Evolutionary conservation across 768 basidiomycete species (phyloP).

Genomic region (Leccinum longicurvipes): DNA sequence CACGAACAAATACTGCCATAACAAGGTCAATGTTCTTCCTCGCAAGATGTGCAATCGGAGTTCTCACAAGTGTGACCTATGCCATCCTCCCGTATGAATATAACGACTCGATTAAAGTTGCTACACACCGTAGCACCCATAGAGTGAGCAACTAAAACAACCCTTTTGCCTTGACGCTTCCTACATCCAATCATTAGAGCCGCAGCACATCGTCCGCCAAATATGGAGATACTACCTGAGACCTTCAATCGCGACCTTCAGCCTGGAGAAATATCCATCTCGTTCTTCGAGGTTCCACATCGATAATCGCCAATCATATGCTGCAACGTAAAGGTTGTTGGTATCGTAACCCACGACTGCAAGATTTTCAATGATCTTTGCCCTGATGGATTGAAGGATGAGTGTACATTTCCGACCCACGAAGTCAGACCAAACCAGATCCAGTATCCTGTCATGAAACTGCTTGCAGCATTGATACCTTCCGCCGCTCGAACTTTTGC

Average conservation of each 20-base stretch:
- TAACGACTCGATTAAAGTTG: background rate
- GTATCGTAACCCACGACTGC: conserved; percentile 92
- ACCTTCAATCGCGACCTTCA: conserved; percentile 79
- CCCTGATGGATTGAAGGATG: conserved; percentile 41
- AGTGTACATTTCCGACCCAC: background rate
- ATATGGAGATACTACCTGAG: conserved; percentile 50
- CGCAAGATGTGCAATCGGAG: background rate
- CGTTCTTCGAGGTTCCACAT: conserved; percentile 90
- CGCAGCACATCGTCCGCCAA: background rate
- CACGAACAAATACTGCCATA: conserved; percentile 78
- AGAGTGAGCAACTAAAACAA: conserved; percentile 81
- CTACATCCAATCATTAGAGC: conserved; percentile 32
- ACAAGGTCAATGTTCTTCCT: conserved; percentile 4
- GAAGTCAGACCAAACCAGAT: conserved; percentile 60
- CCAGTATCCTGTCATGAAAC: conserved; percentile 91
- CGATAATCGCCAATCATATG: conserved; percentile 90
- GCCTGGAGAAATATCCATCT: conserved; percentile 82
- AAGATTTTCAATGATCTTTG: conserved; percentile 91
- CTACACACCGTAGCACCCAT: conserved; percentile 75
- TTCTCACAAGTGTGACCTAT: conserved; percentile 45
- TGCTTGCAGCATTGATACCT: conserved; percentile 87
- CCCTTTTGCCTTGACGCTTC: conserved; percentile 67
- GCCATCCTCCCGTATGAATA: conserved; percentile 38
- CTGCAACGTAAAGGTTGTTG: conserved; percentile 78
- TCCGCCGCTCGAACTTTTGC: conserved; percentile 89